These are phyloP conservation scores for Paragyromitra xinjiangensis DNA, from an alignment of 495 filamentous ascomycete species.

Conservation along the genomic window DNA sequence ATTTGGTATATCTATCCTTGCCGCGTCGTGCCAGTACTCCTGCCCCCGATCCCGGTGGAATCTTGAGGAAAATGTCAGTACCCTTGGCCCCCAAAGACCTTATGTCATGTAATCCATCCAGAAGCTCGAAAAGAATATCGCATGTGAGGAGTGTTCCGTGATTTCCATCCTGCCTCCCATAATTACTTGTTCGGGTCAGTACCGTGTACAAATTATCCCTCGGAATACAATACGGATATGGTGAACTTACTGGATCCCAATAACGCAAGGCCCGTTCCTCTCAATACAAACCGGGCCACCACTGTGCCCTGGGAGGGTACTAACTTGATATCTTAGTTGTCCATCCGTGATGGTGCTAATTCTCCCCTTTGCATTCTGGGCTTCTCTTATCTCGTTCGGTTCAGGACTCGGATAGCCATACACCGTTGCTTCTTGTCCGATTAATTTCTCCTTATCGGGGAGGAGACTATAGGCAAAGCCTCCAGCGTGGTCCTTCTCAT, in stretches of 20 bases:
- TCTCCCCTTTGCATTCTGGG: not conserved
- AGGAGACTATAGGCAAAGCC: constrained; percentile 2
- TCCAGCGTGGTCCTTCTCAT: not conserved
- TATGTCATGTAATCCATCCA: constrained; percentile 1
- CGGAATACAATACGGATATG: not conserved
- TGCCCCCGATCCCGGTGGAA: not conserved
- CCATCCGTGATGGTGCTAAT: not conserved
- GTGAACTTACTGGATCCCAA: not conserved
- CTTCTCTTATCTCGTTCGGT: not conserved
- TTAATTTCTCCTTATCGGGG: not conserved
- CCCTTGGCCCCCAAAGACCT: constrained; percentile 4
- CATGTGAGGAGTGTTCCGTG: constrained; percentile 7
- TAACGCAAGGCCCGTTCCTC: not conserved
- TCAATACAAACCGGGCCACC: constrained; percentile 18
- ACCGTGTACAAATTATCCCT: not conserved
- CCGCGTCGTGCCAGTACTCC: constrained; percentile 11
- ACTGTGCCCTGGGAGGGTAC: constrained; percentile 4
- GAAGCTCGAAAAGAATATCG: constrained; percentile 12
- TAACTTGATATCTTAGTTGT: constrained; percentile 1
- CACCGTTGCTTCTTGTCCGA: not conserved
- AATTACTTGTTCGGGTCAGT: not conserved
- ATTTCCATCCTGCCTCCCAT: not conserved
- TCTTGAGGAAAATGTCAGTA: constrained; percentile 1
- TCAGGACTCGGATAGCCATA: not conserved
- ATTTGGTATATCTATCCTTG: constrained; percentile 12